Conservation (phyloP, 331 rosid species). For the Quercus lobata region DNA sequence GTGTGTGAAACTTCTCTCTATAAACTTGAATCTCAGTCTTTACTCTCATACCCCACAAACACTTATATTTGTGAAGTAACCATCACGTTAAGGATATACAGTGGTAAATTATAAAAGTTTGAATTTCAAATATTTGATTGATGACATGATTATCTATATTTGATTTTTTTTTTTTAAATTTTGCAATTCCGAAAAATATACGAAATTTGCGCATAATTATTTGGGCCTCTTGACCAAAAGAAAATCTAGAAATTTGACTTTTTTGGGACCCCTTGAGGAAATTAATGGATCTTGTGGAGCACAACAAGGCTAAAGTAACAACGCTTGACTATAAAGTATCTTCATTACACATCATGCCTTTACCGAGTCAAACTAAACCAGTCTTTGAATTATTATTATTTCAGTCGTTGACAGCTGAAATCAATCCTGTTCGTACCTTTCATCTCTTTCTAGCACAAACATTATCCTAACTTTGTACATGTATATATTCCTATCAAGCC, state of each 20-base stretch:
- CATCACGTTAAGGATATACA: rapidly evolving
- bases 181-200: rapidly evolving
- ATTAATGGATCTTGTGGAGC: neutral
- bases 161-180: no score
- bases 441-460: neutral
- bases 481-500: neutral
- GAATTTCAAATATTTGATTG: no score
- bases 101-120: no score
- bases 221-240: neutral
- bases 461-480: neutral
- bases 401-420: no score
- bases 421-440: neutral
- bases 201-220: neutral
- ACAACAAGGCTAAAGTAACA: neutral
- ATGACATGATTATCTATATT: rapidly evolving
- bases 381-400: no score
- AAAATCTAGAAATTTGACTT: neutral
- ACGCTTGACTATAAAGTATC: neutral
- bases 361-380: neutral
- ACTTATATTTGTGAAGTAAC: rapidly evolving
- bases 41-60: no score
- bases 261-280: neutral
- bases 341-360: neutral
- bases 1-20: no score
- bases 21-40: no score